Base-by-base conservation (phyloP, 83 land plant species). In the Picea abies region DNA sequence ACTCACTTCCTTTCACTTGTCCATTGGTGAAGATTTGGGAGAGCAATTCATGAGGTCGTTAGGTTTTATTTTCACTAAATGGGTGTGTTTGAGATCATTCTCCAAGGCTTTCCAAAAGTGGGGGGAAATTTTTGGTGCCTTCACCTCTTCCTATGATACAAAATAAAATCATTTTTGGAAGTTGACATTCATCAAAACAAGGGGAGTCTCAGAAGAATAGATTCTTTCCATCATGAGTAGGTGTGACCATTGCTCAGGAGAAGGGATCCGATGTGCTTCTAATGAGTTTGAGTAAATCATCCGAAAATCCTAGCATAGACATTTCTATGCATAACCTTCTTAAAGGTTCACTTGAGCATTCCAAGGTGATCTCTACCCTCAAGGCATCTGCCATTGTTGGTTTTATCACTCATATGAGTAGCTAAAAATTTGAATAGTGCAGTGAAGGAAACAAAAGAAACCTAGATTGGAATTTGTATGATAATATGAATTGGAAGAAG, bases 401-500 rank as follows among this genome's bases (percentile, higher is more conserved):
- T 25, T 72, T 83, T 4, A 66, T 63, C 70, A 79, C 84, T 25
- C 79, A 65, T 79, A 66, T 70, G 80, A 84, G 49, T 82, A 84
- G 78, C 12, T 92, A 92, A 92, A 85, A 88, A 77, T 88, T 87
- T 87, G 92, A 90, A 35, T 90, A 92, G 80, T 90, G 87, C 25
- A 84, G 83, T 2, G 92, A 90, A 63, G 94, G 94, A 1, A 84
- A 84, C 73, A 84, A 81, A 1, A 89, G 82, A 0, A 60, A 82
- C 0, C 84, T 90, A 49, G 92, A 92, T 23, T 87, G 84, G 35
- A 35, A 35, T 35, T 35, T 35, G 35, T 35, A 32, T 32, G 35
- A 32, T 32, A 32, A 32, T 32, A 32, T 32, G 35, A 32, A 32
- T 32, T 1, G 35, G 35, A 32, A 32, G 35, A 2, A 32, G 35